phyloP scores from a whole-genome alignment of 495 filamentous ascomycete genomes.

The Penicillium coffeae region DNA sequence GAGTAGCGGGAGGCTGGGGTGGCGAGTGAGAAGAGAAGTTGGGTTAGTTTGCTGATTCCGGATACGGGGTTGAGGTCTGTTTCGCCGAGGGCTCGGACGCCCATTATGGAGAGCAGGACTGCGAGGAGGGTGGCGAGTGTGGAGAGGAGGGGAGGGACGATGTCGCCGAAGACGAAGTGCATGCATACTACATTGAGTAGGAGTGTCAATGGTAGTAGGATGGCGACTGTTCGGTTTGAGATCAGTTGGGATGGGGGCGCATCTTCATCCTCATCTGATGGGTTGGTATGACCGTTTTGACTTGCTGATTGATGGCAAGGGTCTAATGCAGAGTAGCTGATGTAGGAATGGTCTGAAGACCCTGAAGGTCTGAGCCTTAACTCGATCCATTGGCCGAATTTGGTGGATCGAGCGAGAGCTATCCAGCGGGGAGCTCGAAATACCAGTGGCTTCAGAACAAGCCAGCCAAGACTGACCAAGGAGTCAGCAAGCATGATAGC shows the following conservation, averaged over 20 bases:
- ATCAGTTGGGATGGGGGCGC: slow-evolving; percentile 82
- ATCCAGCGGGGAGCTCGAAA: slow-evolving; percentile 34
- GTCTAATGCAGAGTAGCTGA: slow-evolving; percentile 41
- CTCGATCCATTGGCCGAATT: slow-evolving; percentile 23
- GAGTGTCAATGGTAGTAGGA: slow-evolving; percentile 73
- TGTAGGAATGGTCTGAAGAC: slow-evolving; percentile 24
- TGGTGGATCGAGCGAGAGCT: slow-evolving; percentile 24
- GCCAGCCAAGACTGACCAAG: slow-evolving; percentile 78
- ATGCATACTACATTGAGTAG: slow-evolving; percentile 75
- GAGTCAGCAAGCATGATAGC: slow-evolving; percentile 97
- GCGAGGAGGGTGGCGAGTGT: slow-evolving; percentile 80
- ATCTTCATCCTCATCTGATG: slow-evolving; percentile 55
- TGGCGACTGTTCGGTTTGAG: slow-evolving; percentile 62
- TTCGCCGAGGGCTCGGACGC: slow-evolving; percentile 89
- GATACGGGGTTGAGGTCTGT: slow-evolving; percentile 97
- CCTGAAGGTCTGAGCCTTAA: slow-evolving; percentile 9
- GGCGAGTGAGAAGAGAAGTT: slow-evolving; percentile 87
- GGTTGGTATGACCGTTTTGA: background rate
- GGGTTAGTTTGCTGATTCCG: slow-evolving; percentile 93
- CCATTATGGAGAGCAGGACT: slow-evolving; percentile 88
- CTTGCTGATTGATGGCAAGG: slow-evolving; percentile 7
- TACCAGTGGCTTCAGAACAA: slow-evolving; percentile 62
- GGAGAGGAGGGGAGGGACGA: slow-evolving; percentile 62
- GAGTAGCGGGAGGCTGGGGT: slow-evolving; percentile 69
- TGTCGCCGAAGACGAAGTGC: slow-evolving; percentile 69